phyloP scores from a whole-genome alignment of 1,284 basidiomycete genomes.

The Cystobasidium pallidum region DNA sequence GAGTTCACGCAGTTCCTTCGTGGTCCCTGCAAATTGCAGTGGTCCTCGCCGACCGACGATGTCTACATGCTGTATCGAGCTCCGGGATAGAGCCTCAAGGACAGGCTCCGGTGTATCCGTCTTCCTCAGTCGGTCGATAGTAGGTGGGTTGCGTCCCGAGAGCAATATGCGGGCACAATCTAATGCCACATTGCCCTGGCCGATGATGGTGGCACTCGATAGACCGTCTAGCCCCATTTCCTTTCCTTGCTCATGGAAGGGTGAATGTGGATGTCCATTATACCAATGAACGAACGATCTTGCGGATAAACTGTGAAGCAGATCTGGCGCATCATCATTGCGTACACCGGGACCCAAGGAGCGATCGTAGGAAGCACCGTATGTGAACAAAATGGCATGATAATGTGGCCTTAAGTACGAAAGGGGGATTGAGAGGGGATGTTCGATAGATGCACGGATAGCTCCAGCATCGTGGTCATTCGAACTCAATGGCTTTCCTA shows the following conservation, averaged over 20 bases:
- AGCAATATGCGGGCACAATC: constrained; percentile 92
- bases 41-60: constrained; percentile 86
- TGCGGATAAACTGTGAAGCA: constrained; percentile 71
- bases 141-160: constrained; percentile 56
- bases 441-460: constrained; percentile 57
- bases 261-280: constrained; percentile 77
- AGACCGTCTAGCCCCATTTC: constrained; percentile 65
- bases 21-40: constrained; percentile 86
- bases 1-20: constrained; percentile 93
- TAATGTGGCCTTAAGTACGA: constrained; percentile 68
- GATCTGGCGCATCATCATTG: constrained; percentile 53
- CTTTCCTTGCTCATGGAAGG: constrained; percentile 57
- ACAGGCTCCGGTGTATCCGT: constrained; percentile 83
- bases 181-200: constrained; percentile 94
- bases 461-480: constrained; percentile 28
- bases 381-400: constrained; percentile 78
- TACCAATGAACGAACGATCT: constrained; percentile 95
- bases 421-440: constrained; percentile 65
- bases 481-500: constrained; percentile 59
- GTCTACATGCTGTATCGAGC: constrained; percentile 73
- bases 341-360: constrained; percentile 54
- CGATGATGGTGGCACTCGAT: constrained; percentile 79
- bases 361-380: constrained; percentile 69
- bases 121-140: constrained; percentile 65
- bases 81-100: constrained; percentile 68